Evolutionary conservation across 2,329 filamentous ascomycete genomes (phyloP).

Genomic region (Bretziella fagacearum): DNA sequence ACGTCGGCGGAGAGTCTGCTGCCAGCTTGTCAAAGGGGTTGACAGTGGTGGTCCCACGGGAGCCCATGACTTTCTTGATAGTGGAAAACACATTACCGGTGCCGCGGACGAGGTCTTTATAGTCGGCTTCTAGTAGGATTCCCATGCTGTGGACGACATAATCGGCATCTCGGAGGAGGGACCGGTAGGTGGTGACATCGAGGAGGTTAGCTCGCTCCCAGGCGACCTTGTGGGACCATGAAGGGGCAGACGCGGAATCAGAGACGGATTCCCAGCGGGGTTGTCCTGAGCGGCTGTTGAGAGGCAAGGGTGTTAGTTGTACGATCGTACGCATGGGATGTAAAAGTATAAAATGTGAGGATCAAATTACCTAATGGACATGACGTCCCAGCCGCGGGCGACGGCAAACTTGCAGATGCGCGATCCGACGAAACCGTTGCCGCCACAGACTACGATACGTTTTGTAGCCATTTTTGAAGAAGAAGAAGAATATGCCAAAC

Average conservation of each 20-base stretch:
- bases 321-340: background rate
- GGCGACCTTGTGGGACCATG: conserved; percentile 66
- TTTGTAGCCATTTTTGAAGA: conserved; percentile 42
- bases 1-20: background rate
- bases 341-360: background rate
- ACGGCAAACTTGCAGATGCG: conserved; percentile 86
- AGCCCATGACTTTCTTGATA: conserved; percentile 54
- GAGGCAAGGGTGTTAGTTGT: conserved; percentile 5
- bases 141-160: conserved; percentile 92
- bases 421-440: conserved; percentile 76
- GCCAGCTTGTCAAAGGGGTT: conserved; percentile 41
- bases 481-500: background rate
- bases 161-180: conserved; percentile 58
- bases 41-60: conserved; percentile 37
- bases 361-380: conserved; percentile 59
- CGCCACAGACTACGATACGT: conserved; percentile 78
- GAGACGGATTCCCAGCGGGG: conserved; percentile 71
- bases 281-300: conserved; percentile 64
- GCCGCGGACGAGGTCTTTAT: conserved; percentile 80
- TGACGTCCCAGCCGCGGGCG: conserved; percentile 76
- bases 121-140: conserved; percentile 90
- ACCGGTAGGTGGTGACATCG: conserved; percentile 59
- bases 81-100: conserved; percentile 67
- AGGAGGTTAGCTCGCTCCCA: conserved; percentile 87
- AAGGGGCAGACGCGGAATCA: conserved; percentile 49